phyloP scores from a whole-genome alignment of 805 yeast genomes.

The Lipomyces sp. region DNA sequence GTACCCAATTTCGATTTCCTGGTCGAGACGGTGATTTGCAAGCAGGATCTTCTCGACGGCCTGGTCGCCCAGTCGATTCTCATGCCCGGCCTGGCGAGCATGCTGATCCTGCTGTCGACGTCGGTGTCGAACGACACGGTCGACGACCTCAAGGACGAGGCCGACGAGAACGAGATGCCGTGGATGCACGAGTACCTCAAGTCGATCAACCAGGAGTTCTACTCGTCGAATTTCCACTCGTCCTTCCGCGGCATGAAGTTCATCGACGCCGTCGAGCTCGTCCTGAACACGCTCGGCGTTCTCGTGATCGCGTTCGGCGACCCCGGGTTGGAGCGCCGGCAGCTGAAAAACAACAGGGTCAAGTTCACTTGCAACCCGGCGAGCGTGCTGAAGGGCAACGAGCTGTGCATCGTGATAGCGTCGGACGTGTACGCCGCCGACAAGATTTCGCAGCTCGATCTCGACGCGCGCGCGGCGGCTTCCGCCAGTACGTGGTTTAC shows the following conservation, averaged over 20 bases:
- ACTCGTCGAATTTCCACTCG: slow-evolving; percentile 6
- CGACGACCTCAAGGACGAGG: slow-evolving; percentile 1
- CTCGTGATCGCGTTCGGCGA: slow-evolving; percentile 11
- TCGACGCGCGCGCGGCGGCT: too few species aligned
- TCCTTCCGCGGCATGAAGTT: slow-evolving; percentile 11
- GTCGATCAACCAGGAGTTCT: slow-evolving; percentile 8
- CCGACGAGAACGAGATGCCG: neutral
- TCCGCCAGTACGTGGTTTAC: too few species aligned
- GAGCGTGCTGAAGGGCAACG: slow-evolving; percentile 9
- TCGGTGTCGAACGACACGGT: slow-evolving; percentile 9
- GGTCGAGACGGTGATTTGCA: slow-evolving; percentile 17
- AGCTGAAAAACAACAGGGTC: slow-evolving; percentile 10
- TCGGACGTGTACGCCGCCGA: slow-evolving; percentile 15
- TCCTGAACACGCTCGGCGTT: slow-evolving; percentile 5
- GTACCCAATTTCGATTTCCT: slow-evolving; percentile 17
- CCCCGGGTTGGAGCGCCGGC: slow-evolving; percentile 2
- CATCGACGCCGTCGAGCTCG: slow-evolving; percentile 14
- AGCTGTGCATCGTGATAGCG: slow-evolving; percentile 12
- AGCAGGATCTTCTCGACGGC: slow-evolving; percentile 16
- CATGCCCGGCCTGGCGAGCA: slow-evolving; percentile 17
- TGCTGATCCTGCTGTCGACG: slow-evolving; percentile 11
- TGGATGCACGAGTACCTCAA: slow-evolving; percentile 14
- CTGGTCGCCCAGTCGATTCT: slow-evolving; percentile 15
- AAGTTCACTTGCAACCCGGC: slow-evolving; percentile 7
- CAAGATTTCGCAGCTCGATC: slow-evolving; percentile 10